Evolutionary conservation across 2,329 filamentous ascomycete species (phyloP), one percentile per base, ranked within the genome.

Genomic region (Nectriaceae sp.): DNA sequence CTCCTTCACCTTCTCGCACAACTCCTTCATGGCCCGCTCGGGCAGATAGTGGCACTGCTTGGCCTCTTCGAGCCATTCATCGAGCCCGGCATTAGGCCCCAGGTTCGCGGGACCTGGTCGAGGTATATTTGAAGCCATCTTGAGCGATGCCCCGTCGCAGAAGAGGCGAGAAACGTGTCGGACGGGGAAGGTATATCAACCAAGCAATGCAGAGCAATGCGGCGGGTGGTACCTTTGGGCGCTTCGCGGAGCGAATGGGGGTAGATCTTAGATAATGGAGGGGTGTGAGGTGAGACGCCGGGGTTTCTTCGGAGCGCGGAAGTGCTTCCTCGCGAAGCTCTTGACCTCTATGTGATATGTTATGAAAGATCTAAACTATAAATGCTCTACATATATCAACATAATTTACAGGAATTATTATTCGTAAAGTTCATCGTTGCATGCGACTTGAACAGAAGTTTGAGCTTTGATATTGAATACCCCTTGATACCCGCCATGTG

Each of bases 1-100:
- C 74, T 97, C 94, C 77, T 99, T 99, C 52, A 97, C 94, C 68
- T 96, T 96, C 76, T 99, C 94, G 70, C 94, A 99, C 41, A 99
- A 81, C 71, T 96, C 89, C 79, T 99, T 99, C 94, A 99, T 99
- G 65, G 95, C 90, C 54, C 87, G 76, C 74, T 99, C 94, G 42
- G 94, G 94, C 44, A 99, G 82, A 70, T 97, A 97, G 70, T 96
- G 94, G 75, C 94, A 97, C 72, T 94, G 89, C 73, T 96, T 97
- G 38, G 94, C 94, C 71, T 95, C 89, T 67, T 94, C 89, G 24
- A 99, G 81, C 94, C 94, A 99, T 75, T 97, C 92, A 69, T 97
- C 90, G 26, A 95, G 85, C 13, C 90, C 90, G 33, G 92, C 89
- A 68, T 90, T 89, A 48, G 88, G 84, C 55, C 84, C 85, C 57